phyloP scores from a whole-genome alignment of 805 yeast species.

The Dipodascus geniculatus region DNA sequence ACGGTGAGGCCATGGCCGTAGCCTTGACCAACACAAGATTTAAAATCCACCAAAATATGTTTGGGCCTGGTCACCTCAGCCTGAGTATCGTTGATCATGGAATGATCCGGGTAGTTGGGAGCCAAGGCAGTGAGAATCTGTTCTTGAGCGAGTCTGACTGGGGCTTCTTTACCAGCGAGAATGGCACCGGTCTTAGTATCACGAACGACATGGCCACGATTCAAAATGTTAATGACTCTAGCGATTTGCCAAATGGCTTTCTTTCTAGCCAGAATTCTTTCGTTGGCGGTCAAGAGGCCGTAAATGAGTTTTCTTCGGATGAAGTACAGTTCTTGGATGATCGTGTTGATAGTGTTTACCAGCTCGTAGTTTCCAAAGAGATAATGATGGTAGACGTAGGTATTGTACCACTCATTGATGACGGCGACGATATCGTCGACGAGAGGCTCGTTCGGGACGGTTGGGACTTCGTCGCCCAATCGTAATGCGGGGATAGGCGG shows the following conservation, averaged over 20 bases:
- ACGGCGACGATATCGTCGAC: conserved; percentile 25
- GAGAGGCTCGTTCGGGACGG: conserved; percentile 16
- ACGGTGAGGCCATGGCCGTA: conserved; percentile 64
- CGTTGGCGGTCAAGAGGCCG: conserved; percentile 19
- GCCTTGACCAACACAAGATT: conserved; percentile 48
- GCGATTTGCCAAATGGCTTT: conserved; percentile 23
- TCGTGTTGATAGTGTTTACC: conserved; percentile 15
- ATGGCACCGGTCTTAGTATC: conserved; percentile 20
- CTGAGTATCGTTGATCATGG: conserved; percentile 9
- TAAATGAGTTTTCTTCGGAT: conserved; percentile 19
- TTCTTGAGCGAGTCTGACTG: conserved; percentile 51
- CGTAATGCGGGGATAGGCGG: conserved; percentile 17
- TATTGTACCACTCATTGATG: conserved; percentile 23
- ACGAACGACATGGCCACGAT: conserved; percentile 24
- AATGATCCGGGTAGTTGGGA: conserved; percentile 48
- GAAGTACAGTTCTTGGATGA: conserved; percentile 19
- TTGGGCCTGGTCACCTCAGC: conserved; percentile 22
- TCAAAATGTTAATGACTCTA: conserved; percentile 21
- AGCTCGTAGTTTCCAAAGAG: conserved; percentile 18
- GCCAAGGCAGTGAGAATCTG: conserved; percentile 63
- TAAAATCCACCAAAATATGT: conserved; percentile 68
- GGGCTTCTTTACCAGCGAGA: conserved; percentile 24
- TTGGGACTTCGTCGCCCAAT: conserved; percentile 15
- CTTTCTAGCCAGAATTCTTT: conserved; percentile 18
- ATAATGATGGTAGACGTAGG: conserved; percentile 18